Conservation (phyloP, 495 filamentous ascomycete species). For the Trichoderma reesei region DNA sequence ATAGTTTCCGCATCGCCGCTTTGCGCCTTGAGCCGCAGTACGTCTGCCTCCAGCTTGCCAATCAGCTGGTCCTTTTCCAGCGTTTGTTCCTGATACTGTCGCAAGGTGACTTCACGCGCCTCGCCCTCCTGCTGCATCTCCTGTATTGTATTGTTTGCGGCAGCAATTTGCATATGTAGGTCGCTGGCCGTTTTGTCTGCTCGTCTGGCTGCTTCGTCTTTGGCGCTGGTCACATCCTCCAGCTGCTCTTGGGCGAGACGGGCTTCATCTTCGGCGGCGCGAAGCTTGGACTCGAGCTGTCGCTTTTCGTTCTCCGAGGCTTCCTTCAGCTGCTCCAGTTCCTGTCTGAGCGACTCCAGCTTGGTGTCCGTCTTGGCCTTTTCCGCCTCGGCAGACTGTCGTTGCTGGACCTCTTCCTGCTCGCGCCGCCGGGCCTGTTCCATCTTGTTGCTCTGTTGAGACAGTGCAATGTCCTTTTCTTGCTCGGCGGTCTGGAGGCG, state of each 20-base stretch:
- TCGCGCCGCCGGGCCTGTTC: conserved; percentile 62
- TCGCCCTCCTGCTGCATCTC: conserved; percentile 64
- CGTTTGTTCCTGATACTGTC: conserved; percentile 56
- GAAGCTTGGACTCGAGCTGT: conserved; percentile 59
- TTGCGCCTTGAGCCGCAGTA: conserved; percentile 71
- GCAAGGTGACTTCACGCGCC: conserved; percentile 49
- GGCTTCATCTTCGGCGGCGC: conserved; percentile 63
- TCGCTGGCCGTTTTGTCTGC: conserved; percentile 60
- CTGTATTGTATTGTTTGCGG: conserved; percentile 56
- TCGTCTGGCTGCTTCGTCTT: conserved; percentile 60
- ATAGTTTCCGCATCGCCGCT: conserved; percentile 78
- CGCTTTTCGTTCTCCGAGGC: conserved; percentile 54
- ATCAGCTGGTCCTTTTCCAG: conserved; percentile 57
- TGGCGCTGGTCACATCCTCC: conserved; percentile 61
- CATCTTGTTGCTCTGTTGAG: conserved; percentile 75
- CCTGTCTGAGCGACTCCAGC: conserved; percentile 57
- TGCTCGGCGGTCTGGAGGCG: conserved; percentile 62
- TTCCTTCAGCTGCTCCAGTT: conserved; percentile 41
- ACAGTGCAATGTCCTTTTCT: conserved; percentile 65
- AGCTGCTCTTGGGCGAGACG: conserved; percentile 64
- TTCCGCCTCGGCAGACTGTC: conserved; percentile 65
- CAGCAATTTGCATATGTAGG: conserved; percentile 56
- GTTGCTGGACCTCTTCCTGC: conserved; percentile 75
- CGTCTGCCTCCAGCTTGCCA: conserved; percentile 68
- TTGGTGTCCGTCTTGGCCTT: conserved; percentile 58